These are phyloP conservation scores for Dictyostelium capitatum DNA, from an alignment of 78 protist species.

Conservation along the genomic window DNA sequence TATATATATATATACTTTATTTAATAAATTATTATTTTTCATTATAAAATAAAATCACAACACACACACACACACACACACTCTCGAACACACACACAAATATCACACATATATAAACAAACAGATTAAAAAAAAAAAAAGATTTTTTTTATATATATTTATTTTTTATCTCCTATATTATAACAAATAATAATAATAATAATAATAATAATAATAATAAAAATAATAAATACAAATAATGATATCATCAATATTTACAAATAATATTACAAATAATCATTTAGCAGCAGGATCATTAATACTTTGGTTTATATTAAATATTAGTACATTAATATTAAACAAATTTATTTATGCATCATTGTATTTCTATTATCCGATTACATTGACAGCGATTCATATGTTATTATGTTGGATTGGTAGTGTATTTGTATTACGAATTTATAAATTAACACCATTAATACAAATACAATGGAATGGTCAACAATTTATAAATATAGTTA, in stretches of 20 bases:
- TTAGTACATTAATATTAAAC: slow-evolving; percentile 63
- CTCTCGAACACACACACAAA: too few relatives aligned
- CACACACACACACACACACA: too few relatives aligned
- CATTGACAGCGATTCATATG: slow-evolving; percentile 80
- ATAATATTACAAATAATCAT: slow-evolving; percentile 9
- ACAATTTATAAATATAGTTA: slow-evolving; percentile 38
- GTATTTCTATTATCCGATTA: slow-evolving; percentile 43
- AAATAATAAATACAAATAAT: not conserved
- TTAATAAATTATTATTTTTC: too few relatives aligned
- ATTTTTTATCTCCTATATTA: not conserved
- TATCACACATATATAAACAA: too few relatives aligned
- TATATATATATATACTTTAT: too few relatives aligned
- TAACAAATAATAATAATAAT: not conserved
- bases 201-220: not conserved
- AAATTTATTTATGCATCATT: slow-evolving; percentile 57
- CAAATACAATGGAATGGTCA: slow-evolving; percentile 21
- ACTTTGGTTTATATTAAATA: slow-evolving; percentile 70
- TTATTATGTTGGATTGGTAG: slow-evolving; percentile 50
- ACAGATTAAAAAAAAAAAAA: too few relatives aligned
- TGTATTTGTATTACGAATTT: slow-evolving; percentile 13
- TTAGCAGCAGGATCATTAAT: slow-evolving; percentile 30
- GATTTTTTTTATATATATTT: too few relatives aligned
- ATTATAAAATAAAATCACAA: too few relatives aligned
- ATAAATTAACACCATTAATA: slow-evolving; percentile 45
- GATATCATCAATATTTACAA: not conserved